These are phyloP conservation scores for Oryza meyeriana DNA, from an alignment of 176 grass and related monocot genomes.

Conservation along the genomic window DNA sequence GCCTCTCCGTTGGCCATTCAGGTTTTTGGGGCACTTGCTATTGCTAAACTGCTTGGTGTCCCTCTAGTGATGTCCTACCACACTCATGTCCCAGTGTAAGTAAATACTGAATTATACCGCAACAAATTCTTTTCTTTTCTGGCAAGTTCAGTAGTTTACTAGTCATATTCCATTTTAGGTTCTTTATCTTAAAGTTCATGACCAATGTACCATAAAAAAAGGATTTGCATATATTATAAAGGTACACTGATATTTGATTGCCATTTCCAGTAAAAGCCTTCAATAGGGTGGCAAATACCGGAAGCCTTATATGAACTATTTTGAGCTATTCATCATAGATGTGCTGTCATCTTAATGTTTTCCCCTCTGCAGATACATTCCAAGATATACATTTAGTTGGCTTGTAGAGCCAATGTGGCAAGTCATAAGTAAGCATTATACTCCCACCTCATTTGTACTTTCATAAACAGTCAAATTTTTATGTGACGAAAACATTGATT, in stretches of 20 bases:
- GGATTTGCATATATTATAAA: neutral
- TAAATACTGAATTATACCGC: neutral
- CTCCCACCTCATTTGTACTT: neutral
- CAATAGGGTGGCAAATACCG: neutral
- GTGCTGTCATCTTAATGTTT: neutral
- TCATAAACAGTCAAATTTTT: neutral
- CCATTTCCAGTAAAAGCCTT: neutral
- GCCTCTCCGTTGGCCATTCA: conserved; percentile 28
- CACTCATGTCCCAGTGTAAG: conserved; percentile 93
- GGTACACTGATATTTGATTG: neutral
- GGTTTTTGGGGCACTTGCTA: conserved; percentile 90
- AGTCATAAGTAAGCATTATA: conserved; percentile 71
- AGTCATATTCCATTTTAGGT: neutral
- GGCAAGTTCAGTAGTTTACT: neutral
- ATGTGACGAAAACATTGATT: neutral
- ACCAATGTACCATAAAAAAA: neutral
- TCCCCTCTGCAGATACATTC: conserved; percentile 72
- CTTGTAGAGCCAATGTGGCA: conserved; percentile 95
- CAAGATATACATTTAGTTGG: conserved; percentile 99
- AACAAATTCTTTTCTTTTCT: neutral
- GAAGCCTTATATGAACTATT: neutral
- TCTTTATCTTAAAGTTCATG: neutral
- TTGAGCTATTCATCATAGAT: neutral
- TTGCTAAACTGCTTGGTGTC: conserved; percentile 77
- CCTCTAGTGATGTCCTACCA: conserved; percentile 93